phyloP scores from a whole-genome alignment of 345 rosid genomes.

The Bruguiera parviflora region DNA sequence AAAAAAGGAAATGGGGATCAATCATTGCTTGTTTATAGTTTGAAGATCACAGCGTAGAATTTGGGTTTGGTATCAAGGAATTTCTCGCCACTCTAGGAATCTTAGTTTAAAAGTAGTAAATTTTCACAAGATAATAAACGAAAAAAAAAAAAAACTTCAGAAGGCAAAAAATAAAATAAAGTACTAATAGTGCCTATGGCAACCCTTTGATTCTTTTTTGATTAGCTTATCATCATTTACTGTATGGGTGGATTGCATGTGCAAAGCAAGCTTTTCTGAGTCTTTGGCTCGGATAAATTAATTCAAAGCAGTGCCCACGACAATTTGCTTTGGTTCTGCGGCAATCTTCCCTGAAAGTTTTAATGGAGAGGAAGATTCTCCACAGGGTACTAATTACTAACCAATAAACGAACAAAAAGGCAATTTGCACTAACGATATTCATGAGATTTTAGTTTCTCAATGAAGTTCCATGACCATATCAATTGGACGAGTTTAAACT shows the following conservation, averaged over 20 bases:
- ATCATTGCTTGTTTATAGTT: slow-evolving; percentile 43
- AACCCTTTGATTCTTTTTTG: neutral
- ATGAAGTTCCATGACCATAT: too few species aligned
- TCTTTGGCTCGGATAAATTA: neutral
- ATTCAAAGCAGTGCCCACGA: neutral
- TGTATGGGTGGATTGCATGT: slow-evolving; percentile 32
- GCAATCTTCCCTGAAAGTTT: too few species aligned
- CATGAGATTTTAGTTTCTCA: too few species aligned
- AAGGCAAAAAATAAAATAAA: neutral
- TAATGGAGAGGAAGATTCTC: too few species aligned
- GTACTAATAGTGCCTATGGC: neutral
- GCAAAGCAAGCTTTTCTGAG: slow-evolving; percentile 8
- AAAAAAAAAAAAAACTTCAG: neutral
- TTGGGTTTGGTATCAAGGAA: slow-evolving; percentile 40
- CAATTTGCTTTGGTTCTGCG: neutral
- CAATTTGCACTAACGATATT: too few species aligned
- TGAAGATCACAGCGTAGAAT: slow-evolving; percentile 43
- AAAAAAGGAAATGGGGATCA: slow-evolving; percentile 20
- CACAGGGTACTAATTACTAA: too few species aligned
- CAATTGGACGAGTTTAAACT: too few species aligned
- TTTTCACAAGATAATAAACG: neutral
- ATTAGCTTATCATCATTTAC: slow-evolving; percentile 19
- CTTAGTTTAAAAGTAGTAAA: slow-evolving; percentile 16
- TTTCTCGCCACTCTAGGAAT: slow-evolving; percentile 41
- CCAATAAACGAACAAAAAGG: too few species aligned